These are phyloP conservation scores for Sugiyamaella neomexicana DNA, from an alignment of 1,139 yeast genomes.

Conservation along the genomic window DNA sequence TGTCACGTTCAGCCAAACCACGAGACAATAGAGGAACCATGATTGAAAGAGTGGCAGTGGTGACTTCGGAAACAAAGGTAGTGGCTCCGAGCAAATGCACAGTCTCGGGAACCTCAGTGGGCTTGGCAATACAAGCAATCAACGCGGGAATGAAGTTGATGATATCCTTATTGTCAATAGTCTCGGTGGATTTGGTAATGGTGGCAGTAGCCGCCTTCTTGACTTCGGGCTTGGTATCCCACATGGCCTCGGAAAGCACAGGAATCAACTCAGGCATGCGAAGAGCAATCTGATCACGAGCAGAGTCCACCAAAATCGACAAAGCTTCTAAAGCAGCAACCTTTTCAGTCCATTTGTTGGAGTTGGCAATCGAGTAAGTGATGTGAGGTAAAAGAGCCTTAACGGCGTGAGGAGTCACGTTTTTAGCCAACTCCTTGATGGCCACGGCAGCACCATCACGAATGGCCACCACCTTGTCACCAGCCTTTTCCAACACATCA, in stretches of 20 bases:
- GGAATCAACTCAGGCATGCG: constrained; percentile 99
- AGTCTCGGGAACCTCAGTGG: constrained; percentile 97
- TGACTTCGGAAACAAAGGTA: constrained; percentile 98
- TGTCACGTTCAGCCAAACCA: constrained; percentile 99
- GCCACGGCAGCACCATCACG: constrained; percentile 72
- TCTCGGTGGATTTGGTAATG: constrained; percentile 93
- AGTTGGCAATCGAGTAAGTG: constrained; percentile 62
- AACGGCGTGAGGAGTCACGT: constrained; percentile 90
- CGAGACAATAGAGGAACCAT: constrained; percentile 98
- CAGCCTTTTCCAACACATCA: constrained; percentile 73
- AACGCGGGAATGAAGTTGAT: constrained; percentile 98
- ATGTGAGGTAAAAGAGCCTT: constrained; percentile 86
- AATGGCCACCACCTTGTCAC: constrained; percentile 82
- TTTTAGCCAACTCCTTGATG: constrained; percentile 70
- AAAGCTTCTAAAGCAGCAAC: constrained; percentile 84
- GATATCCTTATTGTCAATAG: constrained; percentile 99
- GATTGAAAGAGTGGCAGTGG: constrained; percentile 98
- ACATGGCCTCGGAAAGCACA: constrained; percentile 97
- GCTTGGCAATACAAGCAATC: constrained; percentile 95
- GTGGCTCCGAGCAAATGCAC: constrained; percentile 99
- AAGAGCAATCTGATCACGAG: constrained; percentile 93
- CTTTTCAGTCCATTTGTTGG: constrained; percentile 99
- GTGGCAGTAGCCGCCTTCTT: constrained; percentile 95
- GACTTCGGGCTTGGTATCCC: constrained; percentile 99
- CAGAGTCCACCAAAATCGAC: constrained; percentile 86